Evolutionary conservation across 129 eudicot species (phyloP).

Genomic region (Gnaphalium uliginosum): DNA sequence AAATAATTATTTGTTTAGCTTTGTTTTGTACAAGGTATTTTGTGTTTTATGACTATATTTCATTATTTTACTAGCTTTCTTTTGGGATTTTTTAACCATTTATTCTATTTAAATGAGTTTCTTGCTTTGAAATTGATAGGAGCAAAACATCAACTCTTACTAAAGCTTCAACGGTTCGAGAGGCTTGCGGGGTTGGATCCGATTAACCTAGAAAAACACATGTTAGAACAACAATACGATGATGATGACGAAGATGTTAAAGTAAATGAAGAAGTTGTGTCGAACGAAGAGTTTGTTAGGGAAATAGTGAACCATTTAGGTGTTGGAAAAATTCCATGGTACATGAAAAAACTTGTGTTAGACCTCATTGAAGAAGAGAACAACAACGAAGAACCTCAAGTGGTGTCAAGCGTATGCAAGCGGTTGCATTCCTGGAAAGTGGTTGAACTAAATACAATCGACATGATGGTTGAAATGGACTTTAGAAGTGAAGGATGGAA

Average conservation of each 20-base stretch:
- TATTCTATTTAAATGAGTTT: not conserved
- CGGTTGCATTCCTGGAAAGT: conserved; percentile 72
- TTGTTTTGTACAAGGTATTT: not conserved
- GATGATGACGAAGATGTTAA: conserved; percentile 31
- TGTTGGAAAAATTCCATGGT: conserved; percentile 47
- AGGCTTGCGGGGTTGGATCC: conserved; percentile 84
- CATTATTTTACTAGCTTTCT: not conserved
- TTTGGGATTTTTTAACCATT: not conserved
- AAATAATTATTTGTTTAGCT: not conserved
- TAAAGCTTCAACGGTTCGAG: conserved; percentile 82
- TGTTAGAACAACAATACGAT: conserved; percentile 52
- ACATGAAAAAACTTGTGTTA: conserved; percentile 58
- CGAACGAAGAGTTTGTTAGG: conserved; percentile 24
- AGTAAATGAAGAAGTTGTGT: conserved; percentile 12
- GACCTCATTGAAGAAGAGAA: conserved; percentile 68
- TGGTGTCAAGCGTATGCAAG: conserved; percentile 57
- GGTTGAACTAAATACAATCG: conserved; percentile 76
- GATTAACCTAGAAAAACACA: conserved; percentile 75
- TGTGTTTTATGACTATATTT: not conserved
- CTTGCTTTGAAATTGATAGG: conserved; percentile 37
- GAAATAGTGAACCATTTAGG: conserved; percentile 40
- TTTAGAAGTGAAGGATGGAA: conserved; percentile 68
- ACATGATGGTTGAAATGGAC: conserved; percentile 87
- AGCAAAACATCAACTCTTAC: conserved; percentile 68
- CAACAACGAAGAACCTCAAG: conserved; percentile 32